Percentiles rank a stretch among this genome's conserved stretches.
Evolutionary conservation across 139 green algal species (phyloP).

Genomic region (Tetradesmus obliquus): DNA sequence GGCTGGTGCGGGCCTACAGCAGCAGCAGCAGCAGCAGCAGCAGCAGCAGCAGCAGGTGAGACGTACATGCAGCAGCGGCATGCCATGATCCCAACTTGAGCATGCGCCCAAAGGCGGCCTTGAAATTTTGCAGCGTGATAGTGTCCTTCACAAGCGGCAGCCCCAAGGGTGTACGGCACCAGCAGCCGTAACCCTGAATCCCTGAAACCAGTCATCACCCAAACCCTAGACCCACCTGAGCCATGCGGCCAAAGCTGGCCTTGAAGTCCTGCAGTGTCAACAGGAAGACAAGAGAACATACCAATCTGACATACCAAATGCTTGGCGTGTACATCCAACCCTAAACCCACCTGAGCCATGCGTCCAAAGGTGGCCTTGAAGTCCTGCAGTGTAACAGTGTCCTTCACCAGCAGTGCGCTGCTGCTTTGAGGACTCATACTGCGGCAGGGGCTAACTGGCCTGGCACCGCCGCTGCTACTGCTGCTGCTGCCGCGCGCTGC

Average conservation of each 20-base stretch:
- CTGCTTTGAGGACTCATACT: neutral
- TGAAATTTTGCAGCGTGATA: constrained; percentile 9
- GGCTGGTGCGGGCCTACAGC: neutral
- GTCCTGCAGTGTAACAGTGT: neutral
- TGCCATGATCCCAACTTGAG: too few species aligned
- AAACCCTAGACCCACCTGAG: neutral
- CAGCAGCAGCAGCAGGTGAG: neutral
- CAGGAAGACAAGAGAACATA: too few species aligned
- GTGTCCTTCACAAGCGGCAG: too few species aligned
- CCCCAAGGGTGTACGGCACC: too few species aligned
- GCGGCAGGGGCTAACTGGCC: neutral
- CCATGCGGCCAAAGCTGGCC: neutral
- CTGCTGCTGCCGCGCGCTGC: too few species aligned
- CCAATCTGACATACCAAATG: too few species aligned
- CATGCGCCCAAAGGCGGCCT: neutral
- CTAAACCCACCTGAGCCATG: neutral
- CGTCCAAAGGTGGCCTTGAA: neutral
- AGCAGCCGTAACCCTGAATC: neutral
- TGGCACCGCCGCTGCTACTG: neutral
- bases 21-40: neutral
- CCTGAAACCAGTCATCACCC: too few species aligned
- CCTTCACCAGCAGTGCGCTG: neutral
- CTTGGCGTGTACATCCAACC: too few species aligned
- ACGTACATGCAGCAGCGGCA: neutral
- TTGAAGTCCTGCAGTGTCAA: neutral